Evolutionary conservation across 768 basidiomycete species (phyloP), one percentile per base, ranked within the genome.

Genomic region (Auricularia cornea): DNA sequence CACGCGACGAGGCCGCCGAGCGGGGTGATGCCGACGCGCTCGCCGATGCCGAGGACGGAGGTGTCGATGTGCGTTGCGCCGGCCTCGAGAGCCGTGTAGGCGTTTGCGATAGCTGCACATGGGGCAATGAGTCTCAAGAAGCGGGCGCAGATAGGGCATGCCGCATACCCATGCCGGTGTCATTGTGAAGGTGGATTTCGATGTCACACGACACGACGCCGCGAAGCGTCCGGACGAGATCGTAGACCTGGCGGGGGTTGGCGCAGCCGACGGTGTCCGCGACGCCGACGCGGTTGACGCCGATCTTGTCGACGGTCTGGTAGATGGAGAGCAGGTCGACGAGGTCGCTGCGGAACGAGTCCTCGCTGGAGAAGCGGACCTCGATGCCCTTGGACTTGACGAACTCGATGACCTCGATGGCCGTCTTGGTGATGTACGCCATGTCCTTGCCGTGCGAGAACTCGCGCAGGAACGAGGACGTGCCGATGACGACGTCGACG

Each of bases 401-500:
- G 70, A 89, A 99, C 70, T 96, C 86, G 78, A 99, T 99, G 69
- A 99, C 97, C 75, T 98, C 95, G 70, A 98, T 94, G 65, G 96
- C 96, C 41, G 93, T 90, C 79, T 95, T 98, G 81, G 96, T 96
- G 80, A 99, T 99, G 80, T 97, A 99, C 56, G 92, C 80, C 93
- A 99, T 99, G 76, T 98, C 97, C 85, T 98, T 99, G 72, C 97
- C 97, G 75, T 99, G 97, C 30, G 96, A 98, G 84, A 98, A 97
- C 79, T 99, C 95, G 70, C 96, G 89, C 59, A 98, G 87, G 89
- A 97, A 99, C 48, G 95, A 98, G 11, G 95, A 98, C 10, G 97
- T 98, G 38, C 97, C 96, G 67, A 99, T 98, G 75, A 98, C 97
- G 68, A 98, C 94, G 75, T 98, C 96, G 66, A 98, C 97, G 74